Base-by-base conservation (phyloP, 2,329 filamentous ascomycete genomes). In the Ceratocystis variospora region DNA sequence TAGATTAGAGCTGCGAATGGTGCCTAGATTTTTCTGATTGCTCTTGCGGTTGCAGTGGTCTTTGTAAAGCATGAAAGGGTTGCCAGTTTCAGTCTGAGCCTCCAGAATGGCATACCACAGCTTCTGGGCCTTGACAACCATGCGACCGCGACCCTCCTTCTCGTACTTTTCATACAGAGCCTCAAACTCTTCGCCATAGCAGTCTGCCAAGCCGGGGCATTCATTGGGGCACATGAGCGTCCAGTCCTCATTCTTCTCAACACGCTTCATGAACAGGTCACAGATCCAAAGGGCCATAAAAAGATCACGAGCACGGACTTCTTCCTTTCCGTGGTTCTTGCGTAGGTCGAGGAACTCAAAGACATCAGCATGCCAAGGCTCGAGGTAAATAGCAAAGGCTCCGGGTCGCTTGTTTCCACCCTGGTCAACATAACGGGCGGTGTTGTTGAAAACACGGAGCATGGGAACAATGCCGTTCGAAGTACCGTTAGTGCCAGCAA, bases 61-160 rank as follows among this genome's bases (percentile, higher is more conserved):
- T 83, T 99, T 99, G 87, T 99, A 99, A 68, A 97, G 87, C 90
- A 99, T 99, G 80, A 96, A 99, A 62, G 94, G 94, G 78, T 96
- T 97, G 72, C 94, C 94, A 59, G 94, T 99, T 85, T 99, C 94
- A 44, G 93, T 97, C 80, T 99, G 94, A 62, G 94, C 90, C 79
- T 99, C 94, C 61, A 99, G 84, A 70, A 99, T 96, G 71, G 93
- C 91, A 75, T 97, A 97, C 94, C 94, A 99, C 67, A 99, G 87
- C 83, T 99, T 99, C 82, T 99, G 94, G 28, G 94, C 94, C 78
- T 96, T 94, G 74, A 99, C 81, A 22, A 89, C 96, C 80, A 88
- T 88, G 70, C 92, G 90, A 70, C 94, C 93, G 72, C 88, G 87
- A 71, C 90, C 90, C 75, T 92, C 88, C 70, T 81, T 81, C 80